A percentile compares a stretch with the other conserved stretches of the same genome.
Evolutionary conservation across 257 asterid species (phyloP).

Genomic region (Craterostigma plantagineum): DNA sequence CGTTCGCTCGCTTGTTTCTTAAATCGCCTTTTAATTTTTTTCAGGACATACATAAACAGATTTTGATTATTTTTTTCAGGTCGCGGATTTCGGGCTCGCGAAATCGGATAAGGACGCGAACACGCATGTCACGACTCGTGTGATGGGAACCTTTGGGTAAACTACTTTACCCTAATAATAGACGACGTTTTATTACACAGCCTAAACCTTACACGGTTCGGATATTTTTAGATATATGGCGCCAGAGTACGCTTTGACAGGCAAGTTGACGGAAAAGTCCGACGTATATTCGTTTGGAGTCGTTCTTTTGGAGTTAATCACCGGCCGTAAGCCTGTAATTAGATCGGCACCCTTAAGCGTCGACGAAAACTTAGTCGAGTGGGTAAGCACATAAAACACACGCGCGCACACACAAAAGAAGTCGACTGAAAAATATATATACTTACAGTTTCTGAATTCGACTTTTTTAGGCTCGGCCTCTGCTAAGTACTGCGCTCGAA

Average conservation of each 20-base stretch:
- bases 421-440: no score
- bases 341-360: conserved; percentile 68
- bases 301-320: conserved; percentile 65
- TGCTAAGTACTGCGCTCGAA: conserved; percentile 48
- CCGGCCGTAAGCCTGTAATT: conserved; percentile 90
- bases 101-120: conserved; percentile 64
- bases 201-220: conserved; percentile 4
- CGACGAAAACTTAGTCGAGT: conserved; percentile 80
- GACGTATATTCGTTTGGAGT: conserved; percentile 82
- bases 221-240: conserved; percentile 81
- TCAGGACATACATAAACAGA: not conserved
- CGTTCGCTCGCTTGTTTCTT: conserved; percentile 45
- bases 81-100: conserved; percentile 86
- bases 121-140: conserved; percentile 75
- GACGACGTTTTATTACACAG: no score
- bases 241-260: conserved; percentile 89
- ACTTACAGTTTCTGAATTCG: not conserved
- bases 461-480: conserved; percentile 77
- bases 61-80: conserved; percentile 29
- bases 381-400: conserved; percentile 36
- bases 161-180: no score
- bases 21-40: conserved; percentile 1
- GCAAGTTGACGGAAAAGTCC: conserved; percentile 75
- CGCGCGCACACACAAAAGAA: not conserved
- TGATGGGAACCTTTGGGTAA: conserved; percentile 92